Evolutionary conservation across 257 asterid species (phyloP), one percentile per base, ranked within the genome.

Genomic region (Lantana camara): DNA sequence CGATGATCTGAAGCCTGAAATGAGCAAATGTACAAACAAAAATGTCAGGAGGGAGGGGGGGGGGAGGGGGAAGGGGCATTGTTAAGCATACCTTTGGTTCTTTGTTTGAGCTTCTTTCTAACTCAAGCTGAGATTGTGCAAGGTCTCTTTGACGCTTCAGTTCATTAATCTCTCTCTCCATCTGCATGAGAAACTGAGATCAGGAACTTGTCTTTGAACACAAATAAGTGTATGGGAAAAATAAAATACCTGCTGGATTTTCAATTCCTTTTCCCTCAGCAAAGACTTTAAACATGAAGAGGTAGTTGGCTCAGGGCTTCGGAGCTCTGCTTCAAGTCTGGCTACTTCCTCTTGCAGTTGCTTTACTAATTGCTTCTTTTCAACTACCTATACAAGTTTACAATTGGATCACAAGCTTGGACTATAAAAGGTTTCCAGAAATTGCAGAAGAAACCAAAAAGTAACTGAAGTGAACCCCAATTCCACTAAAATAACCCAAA

Each of bases 321-420:
- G 85, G 65, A 85, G 90, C 81, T 90, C 99, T 55, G 97, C 92
- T 82, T 90, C 97, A 37, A 94, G 95, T 66, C 96, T 80, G 50
- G 97, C 90, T 73, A 94, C 91, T 80, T 94, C 90, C 67, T 90
- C 80, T 68, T 90, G 89, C 79, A 94, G 78, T 66, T 88, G 88
- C 83, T 86, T 94, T 58, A 94, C 85, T 54, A 88, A 46, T 77
- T 82, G 83, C 82, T 85, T 84, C 82, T 87, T 88, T 34, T 88
- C 89, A 62, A 87, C 84, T 66, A 93, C 78, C 98, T 89, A 64
- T 10, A 35, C 40, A 35, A 35, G 40, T 35, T 70, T 38, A 19
- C 15, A 72, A 23, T 16, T 45, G 30, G 58, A 35, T 63, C 41
- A 44, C 20, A 46, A 34, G 11, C 48, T 59, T 32, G 45, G 55